These are phyloP conservation scores for Flaveria floridana DNA, from an alignment of 140 eudicot species.

Conservation along the genomic window DNA sequence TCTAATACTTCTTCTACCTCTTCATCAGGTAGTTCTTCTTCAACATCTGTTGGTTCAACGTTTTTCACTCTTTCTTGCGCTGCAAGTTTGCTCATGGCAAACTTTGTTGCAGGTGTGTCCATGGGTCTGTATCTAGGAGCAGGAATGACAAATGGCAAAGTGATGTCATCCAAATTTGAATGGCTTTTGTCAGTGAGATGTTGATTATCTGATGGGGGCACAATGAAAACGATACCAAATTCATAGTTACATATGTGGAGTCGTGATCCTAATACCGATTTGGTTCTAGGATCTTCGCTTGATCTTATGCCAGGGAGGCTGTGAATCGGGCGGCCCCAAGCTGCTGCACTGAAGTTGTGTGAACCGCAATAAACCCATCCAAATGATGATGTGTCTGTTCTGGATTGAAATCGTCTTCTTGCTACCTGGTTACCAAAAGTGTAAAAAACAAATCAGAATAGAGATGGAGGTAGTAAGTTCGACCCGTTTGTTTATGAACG, in stretches of 20 bases:
- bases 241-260: conserved; percentile 88
- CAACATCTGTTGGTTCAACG: conserved; percentile 33
- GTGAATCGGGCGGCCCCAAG: conserved; percentile 90
- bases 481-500: background rate
- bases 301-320: conserved; percentile 27
- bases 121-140: conserved; percentile 71
- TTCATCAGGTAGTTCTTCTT: conserved; percentile 64
- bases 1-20: conserved; percentile 54
- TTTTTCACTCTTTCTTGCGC: conserved; percentile 38
- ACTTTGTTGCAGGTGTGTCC: conserved; percentile 76
- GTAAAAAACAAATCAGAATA: background rate
- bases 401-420: conserved; percentile 69
- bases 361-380: conserved; percentile 97
- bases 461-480: background rate
- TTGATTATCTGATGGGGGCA: conserved; percentile 50
- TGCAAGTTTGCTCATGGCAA: conserved; percentile 63
- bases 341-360: conserved; percentile 94
- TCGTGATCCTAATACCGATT: conserved; percentile 54
- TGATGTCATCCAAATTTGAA: conserved; percentile 60
- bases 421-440: conserved; percentile 61
- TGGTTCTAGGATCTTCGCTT: conserved; percentile 28
- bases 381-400: conserved; percentile 45
- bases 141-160: conserved; percentile 73
- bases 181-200: conserved; percentile 2
- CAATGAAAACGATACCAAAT: conserved; percentile 75